phyloP scores from a whole-genome alignment of 257 asterid species.

The Nicotiana tomentosiformis region DNA sequence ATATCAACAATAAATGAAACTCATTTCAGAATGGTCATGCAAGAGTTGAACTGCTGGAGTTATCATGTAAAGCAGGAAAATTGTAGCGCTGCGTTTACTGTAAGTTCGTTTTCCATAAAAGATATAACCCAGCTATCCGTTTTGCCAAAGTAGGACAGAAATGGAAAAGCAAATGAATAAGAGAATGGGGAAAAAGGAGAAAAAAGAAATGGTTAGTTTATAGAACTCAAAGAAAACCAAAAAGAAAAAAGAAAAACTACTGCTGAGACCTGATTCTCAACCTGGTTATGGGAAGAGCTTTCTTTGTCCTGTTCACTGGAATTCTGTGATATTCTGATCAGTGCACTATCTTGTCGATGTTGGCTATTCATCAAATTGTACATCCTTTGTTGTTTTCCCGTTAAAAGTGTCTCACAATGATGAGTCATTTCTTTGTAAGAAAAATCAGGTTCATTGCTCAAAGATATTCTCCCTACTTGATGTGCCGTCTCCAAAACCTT shows the following conservation, averaged over 20 bases:
- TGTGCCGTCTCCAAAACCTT: slow-evolving; percentile 83
- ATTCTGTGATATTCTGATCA: slow-evolving; percentile 41
- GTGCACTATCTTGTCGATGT: slow-evolving; percentile 37
- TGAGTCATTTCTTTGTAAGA: slow-evolving; percentile 76
- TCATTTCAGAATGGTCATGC: background rate
- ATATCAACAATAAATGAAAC: background rate
- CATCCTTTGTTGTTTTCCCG: slow-evolving; percentile 86
- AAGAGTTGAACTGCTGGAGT: background rate
- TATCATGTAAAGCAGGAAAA: background rate
- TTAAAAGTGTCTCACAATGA: slow-evolving; percentile 59
- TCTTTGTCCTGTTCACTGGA: slow-evolving; percentile 28
- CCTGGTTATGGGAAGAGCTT: slow-evolving; percentile 19
- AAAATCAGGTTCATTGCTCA: slow-evolving; percentile 51
- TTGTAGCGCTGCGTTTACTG: background rate
- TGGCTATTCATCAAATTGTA: slow-evolving; percentile 47
- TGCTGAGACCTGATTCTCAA: slow-evolving; percentile 19
- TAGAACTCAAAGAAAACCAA: background rate
- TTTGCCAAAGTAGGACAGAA: background rate
- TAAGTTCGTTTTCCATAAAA: background rate
- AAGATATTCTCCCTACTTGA: slow-evolving; percentile 70
- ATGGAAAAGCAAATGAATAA: background rate
- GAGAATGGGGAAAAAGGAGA: background rate
- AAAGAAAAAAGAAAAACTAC: slow-evolving; percentile 30
- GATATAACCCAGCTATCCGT: background rate
- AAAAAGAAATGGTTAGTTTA: background rate